Evolutionary conservation across 2,329 filamentous ascomycete genomes (phyloP).

Genomic region (Nemania abortiva): DNA sequence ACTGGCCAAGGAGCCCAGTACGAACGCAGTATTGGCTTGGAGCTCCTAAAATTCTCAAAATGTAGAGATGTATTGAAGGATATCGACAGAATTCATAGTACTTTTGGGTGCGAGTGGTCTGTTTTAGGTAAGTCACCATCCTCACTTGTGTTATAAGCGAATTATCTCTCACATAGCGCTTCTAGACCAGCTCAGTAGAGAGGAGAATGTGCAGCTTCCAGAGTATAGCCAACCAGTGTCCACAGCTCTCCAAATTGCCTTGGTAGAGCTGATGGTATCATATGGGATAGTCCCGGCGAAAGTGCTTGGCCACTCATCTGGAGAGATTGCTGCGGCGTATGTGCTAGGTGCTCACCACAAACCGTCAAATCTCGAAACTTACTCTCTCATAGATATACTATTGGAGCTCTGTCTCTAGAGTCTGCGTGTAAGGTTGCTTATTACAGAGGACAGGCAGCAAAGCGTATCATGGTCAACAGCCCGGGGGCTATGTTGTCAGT

Average conservation of each 20-base stretch:
- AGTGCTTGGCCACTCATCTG: slow-evolving; percentile 13
- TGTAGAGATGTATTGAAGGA: slow-evolving; percentile 8
- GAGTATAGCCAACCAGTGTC: slow-evolving; percentile 47
- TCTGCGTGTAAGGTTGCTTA: slow-evolving; percentile 15
- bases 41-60: slow-evolving; percentile 46
- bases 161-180: too few species aligned
- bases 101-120: slow-evolving; percentile 6
- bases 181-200: not conserved
- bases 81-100: not conserved
- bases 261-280: not conserved
- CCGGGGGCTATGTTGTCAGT: slow-evolving; percentile 46
- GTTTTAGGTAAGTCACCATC: not conserved
- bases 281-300: not conserved
- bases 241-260: slow-evolving; percentile 50
- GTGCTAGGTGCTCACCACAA: not conserved
- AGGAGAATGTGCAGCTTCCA: slow-evolving; percentile 33
- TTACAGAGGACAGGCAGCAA: not conserved
- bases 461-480: not conserved
- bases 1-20: slow-evolving; percentile 28
- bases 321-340: slow-evolving; percentile 21
- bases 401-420: not conserved
- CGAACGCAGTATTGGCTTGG: not conserved
- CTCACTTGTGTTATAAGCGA: too few species aligned
- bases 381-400: not conserved
- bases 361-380: not conserved